A percentile compares a stretch with the other conserved stretches of the same genome.
Conservation (phyloP, 768 basidiomycete genomes). For the Hysterangium stoloniferum region DNA sequence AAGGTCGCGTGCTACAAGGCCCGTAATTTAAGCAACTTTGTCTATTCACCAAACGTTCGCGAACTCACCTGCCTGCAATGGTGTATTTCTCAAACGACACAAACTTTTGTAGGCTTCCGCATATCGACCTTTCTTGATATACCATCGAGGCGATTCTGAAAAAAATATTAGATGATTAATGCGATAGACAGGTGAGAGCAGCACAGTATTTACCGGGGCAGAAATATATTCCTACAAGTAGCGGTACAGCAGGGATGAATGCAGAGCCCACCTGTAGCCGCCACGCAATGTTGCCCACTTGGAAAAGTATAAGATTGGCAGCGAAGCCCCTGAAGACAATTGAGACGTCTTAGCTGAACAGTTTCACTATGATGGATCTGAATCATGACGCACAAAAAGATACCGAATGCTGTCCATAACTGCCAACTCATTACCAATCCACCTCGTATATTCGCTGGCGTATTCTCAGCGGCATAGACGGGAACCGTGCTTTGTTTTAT, state of each 20-base stretch:
- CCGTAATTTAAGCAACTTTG: no score
- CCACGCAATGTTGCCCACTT: constrained; percentile 28
- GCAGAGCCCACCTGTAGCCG: constrained; percentile 32
- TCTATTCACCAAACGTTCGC: background rate
- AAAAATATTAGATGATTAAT: background rate
- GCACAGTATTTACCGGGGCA: constrained; percentile 35
- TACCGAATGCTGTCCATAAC: constrained; percentile 31
- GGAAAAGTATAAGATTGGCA: constrained; percentile 26
- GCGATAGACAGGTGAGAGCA: background rate
- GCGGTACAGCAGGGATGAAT: constrained; percentile 32
- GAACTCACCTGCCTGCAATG: constrained; percentile 22
- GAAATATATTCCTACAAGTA: constrained; percentile 40
- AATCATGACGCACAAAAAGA: constrained; percentile 20
- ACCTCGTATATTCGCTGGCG: constrained; percentile 29
- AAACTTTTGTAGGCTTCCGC: constrained; percentile 27
- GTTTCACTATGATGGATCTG: no score
- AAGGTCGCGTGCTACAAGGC: constrained; percentile 25
- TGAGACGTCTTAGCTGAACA: background rate
- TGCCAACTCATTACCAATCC: constrained; percentile 31
- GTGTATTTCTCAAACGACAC: constrained; percentile 23
- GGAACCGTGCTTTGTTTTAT: constrained; percentile 59
- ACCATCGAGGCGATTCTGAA: constrained; percentile 23
- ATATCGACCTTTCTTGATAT: constrained; percentile 30
- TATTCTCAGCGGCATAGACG: constrained; percentile 48
- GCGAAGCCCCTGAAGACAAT: constrained; percentile 20